Evolutionary conservation across 2,329 filamentous ascomycete species (phyloP), one percentile per base, ranked within the genome.

Genomic region (Diaporthe eres): DNA sequence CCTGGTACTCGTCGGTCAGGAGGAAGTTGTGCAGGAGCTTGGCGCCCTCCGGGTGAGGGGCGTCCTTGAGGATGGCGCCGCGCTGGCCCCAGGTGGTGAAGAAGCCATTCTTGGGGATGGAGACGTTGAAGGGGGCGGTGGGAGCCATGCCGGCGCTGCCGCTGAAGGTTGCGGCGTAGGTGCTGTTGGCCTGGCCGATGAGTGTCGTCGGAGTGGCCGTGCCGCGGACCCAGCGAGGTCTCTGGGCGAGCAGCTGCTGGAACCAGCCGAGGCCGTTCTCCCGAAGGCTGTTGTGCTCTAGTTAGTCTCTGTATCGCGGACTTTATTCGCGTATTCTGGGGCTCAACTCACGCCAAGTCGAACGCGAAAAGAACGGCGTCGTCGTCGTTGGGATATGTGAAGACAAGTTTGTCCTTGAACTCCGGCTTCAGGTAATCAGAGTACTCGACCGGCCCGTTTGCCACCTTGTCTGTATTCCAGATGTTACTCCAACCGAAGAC

Each of bases 21-120:
- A 63, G n/a, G n/a, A 63, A 44, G 39, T 44, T 63, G 39, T 63
- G 39, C 37, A 63, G 25, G n/a, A 63, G 60, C 60, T 28, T 63
- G n/a, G 39, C 39, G 15, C 60, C n/a, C 15, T 63, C 39, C n/a
- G 60, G 15, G 17, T 63, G 39, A 4, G 60, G 37, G 0, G 60
- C 8, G 39, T 44, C 60, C 25, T 47, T 63, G 60, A 63, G 17
- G n/a, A 63, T 63, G 13, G 39, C 60, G 15, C 39, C 39, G 13
- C 60, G 39, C 60, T 63, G 37, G 39, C 13, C 60, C n/a, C 60
- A 63, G 13, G 60, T 63, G 39, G 12, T 10, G 8, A 44, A 63
- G 39, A 28, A 44, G 15, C 39, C 60, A 1, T 47, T 63, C 15
- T 44, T 44, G 60, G 57, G 39, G n/a, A 47, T 47, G 13, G 60